phyloP scores from a whole-genome alignment of 2,329 filamentous ascomycete genomes.

The Penicillium sp. region DNA sequence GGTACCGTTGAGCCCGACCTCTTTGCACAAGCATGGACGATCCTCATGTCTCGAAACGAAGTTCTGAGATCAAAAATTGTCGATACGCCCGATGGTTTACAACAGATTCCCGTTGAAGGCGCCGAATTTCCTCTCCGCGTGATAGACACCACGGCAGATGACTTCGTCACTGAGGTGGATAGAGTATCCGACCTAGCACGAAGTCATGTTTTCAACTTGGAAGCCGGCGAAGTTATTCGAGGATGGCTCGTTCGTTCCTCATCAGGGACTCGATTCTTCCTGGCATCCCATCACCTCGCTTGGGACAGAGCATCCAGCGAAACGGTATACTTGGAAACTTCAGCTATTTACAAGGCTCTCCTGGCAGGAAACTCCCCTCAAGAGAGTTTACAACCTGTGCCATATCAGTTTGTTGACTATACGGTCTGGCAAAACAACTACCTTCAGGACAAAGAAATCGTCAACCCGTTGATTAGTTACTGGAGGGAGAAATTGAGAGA shows the following conservation, averaged over 20 bases:
- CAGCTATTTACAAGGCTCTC: conserved; percentile 3
- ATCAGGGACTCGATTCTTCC: not conserved
- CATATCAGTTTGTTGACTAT: conserved; percentile 7
- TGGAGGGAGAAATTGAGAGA: not conserved
- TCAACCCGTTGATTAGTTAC: not conserved
- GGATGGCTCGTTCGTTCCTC: conserved; percentile 1
- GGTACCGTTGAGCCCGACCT: not conserved
- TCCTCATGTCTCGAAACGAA: conserved; percentile 1
- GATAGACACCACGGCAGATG: not conserved
- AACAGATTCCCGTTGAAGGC: conserved; percentile 3
- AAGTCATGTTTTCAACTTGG: not conserved
- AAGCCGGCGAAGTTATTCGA: conserved; percentile 3
- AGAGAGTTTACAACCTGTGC: not conserved
- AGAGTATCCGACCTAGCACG: not conserved
- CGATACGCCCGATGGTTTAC: conserved; percentile 3
- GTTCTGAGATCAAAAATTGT: conserved; percentile 4
- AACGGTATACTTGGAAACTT: conserved; percentile 1
- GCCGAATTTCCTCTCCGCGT: not conserved
- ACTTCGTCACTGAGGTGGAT: not conserved
- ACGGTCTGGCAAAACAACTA: conserved; percentile 3
- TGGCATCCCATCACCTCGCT: conserved; percentile 7
- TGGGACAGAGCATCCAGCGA: conserved; percentile 2
- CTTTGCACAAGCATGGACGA: not conserved
- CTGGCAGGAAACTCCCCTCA: not conserved
- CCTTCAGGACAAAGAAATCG: not conserved